A percentile compares a stretch with the other conserved stretches of the same genome.
These are phyloP conservation scores for Tulasnella sp. DNA, from an alignment of 768 basidiomycete genomes.

Conservation along the genomic window DNA sequence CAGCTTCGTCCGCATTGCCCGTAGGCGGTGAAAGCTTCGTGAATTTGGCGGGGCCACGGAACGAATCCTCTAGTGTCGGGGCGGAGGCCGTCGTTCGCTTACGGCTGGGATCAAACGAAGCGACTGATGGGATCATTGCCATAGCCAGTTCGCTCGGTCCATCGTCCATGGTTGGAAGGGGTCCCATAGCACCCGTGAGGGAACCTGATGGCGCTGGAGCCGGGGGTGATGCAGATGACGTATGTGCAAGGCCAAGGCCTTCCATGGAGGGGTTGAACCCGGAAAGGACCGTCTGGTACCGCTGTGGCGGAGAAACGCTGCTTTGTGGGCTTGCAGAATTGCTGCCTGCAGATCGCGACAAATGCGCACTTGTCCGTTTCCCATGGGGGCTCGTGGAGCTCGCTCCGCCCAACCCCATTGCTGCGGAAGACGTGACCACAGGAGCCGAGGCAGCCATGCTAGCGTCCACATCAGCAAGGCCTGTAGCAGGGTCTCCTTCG, in stretches of 20 bases:
- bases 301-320: constrained; percentile 4
- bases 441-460: neutral
- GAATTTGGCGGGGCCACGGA: neutral
- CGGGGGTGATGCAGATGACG: neutral
- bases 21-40: constrained; percentile 2
- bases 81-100: constrained; percentile 8
- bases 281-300: neutral
- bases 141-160: neutral
- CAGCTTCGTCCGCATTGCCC: neutral
- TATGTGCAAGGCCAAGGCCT: neutral
- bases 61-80: neutral
- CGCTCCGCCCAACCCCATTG: neutral
- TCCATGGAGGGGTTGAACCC: neutral
- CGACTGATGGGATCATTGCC: neutral
- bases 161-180: neutral
- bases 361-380: neutral
- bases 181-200: neutral
- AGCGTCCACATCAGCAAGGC: neutral
- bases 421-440: neutral
- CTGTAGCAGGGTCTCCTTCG: neutral
- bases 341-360: neutral
- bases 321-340: neutral
- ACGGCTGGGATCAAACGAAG: neutral
- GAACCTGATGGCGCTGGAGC: neutral
- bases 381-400: neutral